Evolutionary conservation across 1,284 basidiomycete genomes (phyloP).

Genomic region (Mycena citricolor): DNA sequence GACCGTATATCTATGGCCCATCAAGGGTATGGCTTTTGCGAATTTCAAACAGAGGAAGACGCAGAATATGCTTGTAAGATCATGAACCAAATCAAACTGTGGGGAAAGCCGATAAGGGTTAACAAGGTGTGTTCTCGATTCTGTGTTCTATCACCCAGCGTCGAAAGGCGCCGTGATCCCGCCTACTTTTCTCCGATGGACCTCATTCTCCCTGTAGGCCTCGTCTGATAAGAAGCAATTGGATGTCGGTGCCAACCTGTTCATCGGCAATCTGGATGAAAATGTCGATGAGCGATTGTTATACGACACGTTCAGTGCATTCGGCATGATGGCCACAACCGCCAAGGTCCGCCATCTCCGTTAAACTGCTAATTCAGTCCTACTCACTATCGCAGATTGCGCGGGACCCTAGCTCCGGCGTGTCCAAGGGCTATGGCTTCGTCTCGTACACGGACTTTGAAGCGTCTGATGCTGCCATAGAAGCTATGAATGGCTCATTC

Average conservation of each 20-base stretch:
- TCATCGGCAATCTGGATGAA: slow-evolving; percentile 93
- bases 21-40: slow-evolving; percentile 99
- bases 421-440: slow-evolving; percentile 96
- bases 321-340: slow-evolving; percentile 91
- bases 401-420: slow-evolving; percentile 80
- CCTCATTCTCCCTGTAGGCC: slow-evolving; percentile 48
- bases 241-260: slow-evolving; percentile 96
- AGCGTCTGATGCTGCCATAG: slow-evolving; percentile 92
- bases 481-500: slow-evolving; percentile 96
- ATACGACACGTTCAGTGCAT: slow-evolving; percentile 94
- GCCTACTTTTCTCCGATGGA: slow-evolving; percentile 14
- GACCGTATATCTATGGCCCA: slow-evolving; percentile 97
- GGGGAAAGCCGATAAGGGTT: slow-evolving; percentile 96
- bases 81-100: slow-evolving; percentile 99
- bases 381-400: slow-evolving; percentile 65
- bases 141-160: background rate
- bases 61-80: slow-evolving; percentile 99
- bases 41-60: slow-evolving; percentile 97
- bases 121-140: slow-evolving; percentile 75
- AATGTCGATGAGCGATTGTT: slow-evolving; percentile 91
- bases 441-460: slow-evolving; percentile 98
- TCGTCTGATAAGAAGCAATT: slow-evolving; percentile 97
- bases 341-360: slow-evolving; percentile 78
- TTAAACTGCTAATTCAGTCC: slow-evolving; percentile 10
- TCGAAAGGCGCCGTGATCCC: slow-evolving; percentile 12